Base-by-base conservation (phyloP, 108 stramenopile species). In the Pseudonitzschia pungens region DNA sequence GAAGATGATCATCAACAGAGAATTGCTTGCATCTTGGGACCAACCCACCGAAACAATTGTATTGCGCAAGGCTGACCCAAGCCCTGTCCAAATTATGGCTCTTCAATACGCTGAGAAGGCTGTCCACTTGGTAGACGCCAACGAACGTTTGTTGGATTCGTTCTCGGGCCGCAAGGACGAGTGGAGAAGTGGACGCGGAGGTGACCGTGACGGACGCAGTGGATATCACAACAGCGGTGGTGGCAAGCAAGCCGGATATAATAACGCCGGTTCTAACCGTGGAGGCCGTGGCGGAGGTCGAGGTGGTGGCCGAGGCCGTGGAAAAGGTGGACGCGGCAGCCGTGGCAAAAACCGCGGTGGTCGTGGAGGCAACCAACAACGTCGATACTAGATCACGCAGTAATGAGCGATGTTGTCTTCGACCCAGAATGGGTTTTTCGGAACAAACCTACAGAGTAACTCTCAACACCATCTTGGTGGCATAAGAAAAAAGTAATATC, bases 1-100 rank as follows among this genome's bases (percentile, higher is more conserved):
- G 58, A 97, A 97, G 73, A 97, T 99, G 97, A 98, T 99, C 83
- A 96, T 99, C 88, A 94, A 95, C 72, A 83, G 92, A 41, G 97
- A 99, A 72, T 81, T 99, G 20, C 79, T 82, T 74, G 99, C 97
- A n/a, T 89, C 87, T 67, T 98, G 98, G 99, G 98, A 98, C 79
- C 95, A 97, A 80, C 94, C 96, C n/a, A 97, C 99, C 22, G 93
- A 95, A 68, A 97, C 97, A 12, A 90, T 98, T 70, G 96, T 99
- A 21, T 79, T 96, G 78, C 82, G 91, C 44, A 93, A 90, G 68
- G 82, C 89, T 42, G 94, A 98, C 59, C 86, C 95, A 11, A 92
- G 88, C 54, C 82, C 85, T 0, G 76, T 99, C 21, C 99, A 99
- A 85, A 66, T 89, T 41, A 88, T 96, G 73, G 96, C 99, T 10